Conservation (phyloP, 768 basidiomycete genomes). For the Hygrocybe coccinea region DNA sequence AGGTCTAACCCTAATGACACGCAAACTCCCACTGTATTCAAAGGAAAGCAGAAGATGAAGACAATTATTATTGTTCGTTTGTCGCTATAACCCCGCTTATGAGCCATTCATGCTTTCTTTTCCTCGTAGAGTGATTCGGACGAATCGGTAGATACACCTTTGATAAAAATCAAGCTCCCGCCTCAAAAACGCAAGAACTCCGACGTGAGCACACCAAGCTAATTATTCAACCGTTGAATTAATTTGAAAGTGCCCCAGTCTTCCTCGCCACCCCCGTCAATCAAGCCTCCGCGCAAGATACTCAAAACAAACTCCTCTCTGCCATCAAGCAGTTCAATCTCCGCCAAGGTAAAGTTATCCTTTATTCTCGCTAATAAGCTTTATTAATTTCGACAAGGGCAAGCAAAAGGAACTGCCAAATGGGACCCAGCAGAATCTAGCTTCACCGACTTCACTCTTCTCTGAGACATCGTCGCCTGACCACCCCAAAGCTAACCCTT, state of each 20-base stretch:
- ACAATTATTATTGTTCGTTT: background rate
- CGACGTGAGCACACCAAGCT: background rate
- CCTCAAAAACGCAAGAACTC: background rate
- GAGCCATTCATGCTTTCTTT: background rate
- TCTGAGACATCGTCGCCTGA: background rate
- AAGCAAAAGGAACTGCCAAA: slow-evolving; percentile 8
- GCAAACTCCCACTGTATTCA: background rate
- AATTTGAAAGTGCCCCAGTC: background rate
- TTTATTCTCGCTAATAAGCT: background rate
- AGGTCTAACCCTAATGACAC: background rate
- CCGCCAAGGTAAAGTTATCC: background rate
- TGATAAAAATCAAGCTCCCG: background rate
- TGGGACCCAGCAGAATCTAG: background rate
- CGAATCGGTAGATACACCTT: slow-evolving; percentile 9
- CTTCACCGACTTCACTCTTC: slow-evolving; percentile 6
- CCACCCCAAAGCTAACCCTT: background rate
- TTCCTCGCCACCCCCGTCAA: background rate
- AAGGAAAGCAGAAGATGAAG: background rate
- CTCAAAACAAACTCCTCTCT: background rate
- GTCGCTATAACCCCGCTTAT: background rate
- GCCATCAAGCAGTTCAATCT: too few species aligned
- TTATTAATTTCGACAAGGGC: background rate
- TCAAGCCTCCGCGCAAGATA: slow-evolving; percentile 4
- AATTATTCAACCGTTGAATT: background rate
- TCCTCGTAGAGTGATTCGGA: background rate